Evolutionary conservation across 1,284 basidiomycete species (phyloP), one percentile per base, ranked within the genome.

Genomic region (Leucoagaricus sp.): DNA sequence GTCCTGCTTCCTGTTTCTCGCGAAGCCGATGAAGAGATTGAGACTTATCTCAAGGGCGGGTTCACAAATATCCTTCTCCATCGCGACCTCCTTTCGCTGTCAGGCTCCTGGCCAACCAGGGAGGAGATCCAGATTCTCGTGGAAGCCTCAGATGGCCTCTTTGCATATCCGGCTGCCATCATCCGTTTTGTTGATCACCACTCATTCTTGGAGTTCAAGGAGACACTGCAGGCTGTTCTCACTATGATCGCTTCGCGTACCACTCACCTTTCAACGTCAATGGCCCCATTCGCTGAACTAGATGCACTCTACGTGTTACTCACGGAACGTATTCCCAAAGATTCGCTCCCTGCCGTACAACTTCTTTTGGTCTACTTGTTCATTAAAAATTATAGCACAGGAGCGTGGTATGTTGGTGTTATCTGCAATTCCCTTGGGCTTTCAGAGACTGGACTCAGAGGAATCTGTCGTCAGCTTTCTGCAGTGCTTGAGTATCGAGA

Each of bases 121-220:
- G 26, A 36, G 8, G 48, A 55, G 33, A 52, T 59, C 3, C 5
- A 44, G 8, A 19, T 25, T 6, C 42, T 59, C 6, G 50, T 59
- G 2, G n/a, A 42, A n/a, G 38, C 28, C 2, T 12, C 58, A 5
- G 55, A 21, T 17, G 58, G 58, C 7, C 41, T 55, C 13, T 59
- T 59, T 38, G 41, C 46, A 26, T 51, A 59, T 17, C 33, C 58
- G 9, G 31, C 53, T 19, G 48, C 53, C 7, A 36, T 59, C 3
- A 5, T 55, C 15, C 31, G 46, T 21, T 52, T 26, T 23, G 17
- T 59, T 13, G 47, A 3, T 8, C 10, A 38, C 12, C 17, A 9
- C 13, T n/a, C 23, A 9, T 4, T 15, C 15, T 21, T n/a, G 4
- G 13, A n/a, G 15, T 33, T 26, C 15, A 9, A 40, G 17, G 12